These are phyloP conservation scores for Syncephalis plumigaleata DNA, from an alignment of 371 early-diverging fungal genomes.

Conservation along the genomic window DNA sequence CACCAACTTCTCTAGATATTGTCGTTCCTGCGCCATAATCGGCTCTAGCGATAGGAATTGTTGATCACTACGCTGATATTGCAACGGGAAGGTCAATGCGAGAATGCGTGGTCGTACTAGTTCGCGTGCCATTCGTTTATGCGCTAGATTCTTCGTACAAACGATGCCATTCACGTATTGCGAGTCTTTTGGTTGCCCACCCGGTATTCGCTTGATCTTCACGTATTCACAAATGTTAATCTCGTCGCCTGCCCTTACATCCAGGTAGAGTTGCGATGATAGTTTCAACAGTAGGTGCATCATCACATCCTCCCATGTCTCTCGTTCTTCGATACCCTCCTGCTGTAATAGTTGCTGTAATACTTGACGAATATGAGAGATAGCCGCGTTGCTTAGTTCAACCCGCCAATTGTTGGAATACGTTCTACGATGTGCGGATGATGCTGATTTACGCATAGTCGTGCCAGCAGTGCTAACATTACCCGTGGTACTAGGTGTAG, in stretches of 20 bases:
- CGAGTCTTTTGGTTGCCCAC: conserved; percentile 57
- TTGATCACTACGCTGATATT: conserved; percentile 66
- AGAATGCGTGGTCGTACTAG: conserved; percentile 57
- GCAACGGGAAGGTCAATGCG: conserved; percentile 70
- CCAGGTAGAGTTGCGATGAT: conserved; percentile 41
- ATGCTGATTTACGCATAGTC: no score
- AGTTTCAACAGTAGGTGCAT: conserved; percentile 42
- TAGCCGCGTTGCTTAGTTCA: conserved; percentile 41
- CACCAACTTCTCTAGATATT: conserved; percentile 60
- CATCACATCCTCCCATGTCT: conserved; percentile 58
- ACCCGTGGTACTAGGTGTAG: no score
- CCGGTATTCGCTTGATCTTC: conserved; percentile 83
- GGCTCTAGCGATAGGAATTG: conserved; percentile 67
- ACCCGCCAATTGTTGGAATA: neutral
- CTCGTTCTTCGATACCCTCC: conserved; percentile 11
- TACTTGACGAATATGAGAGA: conserved; percentile 40
- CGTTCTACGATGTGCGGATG: no score
- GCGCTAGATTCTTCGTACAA: conserved; percentile 70
- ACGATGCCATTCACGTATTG: conserved; percentile 70
- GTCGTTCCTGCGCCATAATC: conserved; percentile 65
- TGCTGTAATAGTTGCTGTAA: conserved; percentile 28
- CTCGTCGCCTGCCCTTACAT: conserved; percentile 49
- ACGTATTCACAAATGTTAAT: conserved; percentile 81
- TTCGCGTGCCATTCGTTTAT: conserved; percentile 63
- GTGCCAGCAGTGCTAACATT: no score